phyloP scores from a whole-genome alignment of 331 rosid genomes.

The Quercus lobata region DNA sequence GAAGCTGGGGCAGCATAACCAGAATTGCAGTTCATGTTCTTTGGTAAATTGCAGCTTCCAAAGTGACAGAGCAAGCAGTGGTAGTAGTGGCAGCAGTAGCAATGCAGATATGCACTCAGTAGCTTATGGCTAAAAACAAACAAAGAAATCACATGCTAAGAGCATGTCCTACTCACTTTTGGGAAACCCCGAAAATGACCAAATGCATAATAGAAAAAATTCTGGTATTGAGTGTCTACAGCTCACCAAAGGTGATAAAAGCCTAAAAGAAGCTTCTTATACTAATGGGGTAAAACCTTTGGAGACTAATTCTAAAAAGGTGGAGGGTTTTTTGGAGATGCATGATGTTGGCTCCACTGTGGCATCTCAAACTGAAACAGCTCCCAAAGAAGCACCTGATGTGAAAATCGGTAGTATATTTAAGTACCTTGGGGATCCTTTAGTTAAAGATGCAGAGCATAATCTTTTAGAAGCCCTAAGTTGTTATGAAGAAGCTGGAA shows the following conservation, averaged over 20 bases:
- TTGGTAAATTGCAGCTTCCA: slow-evolving; percentile 94
- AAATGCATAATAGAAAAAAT: slow-evolving; percentile 26
- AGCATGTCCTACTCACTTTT: slow-evolving; percentile 31
- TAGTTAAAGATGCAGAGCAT: slow-evolving; percentile 52
- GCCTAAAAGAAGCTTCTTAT: slow-evolving; percentile 19
- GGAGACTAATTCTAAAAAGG: slow-evolving; percentile 25
- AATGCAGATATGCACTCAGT: slow-evolving; percentile 27
- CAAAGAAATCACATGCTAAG: slow-evolving; percentile 46
- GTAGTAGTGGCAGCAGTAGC: slow-evolving; percentile 91
- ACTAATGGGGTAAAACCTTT: slow-evolving; percentile 23
- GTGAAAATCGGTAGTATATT: slow-evolving; percentile 81
- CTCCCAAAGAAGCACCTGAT: slow-evolving; percentile 38
- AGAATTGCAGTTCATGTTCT: slow-evolving; percentile 81
- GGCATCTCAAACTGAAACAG: slow-evolving; percentile 38
- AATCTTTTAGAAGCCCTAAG: slow-evolving; percentile 58
- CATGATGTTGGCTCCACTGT: slow-evolving; percentile 22
- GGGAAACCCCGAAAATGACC: slow-evolving; percentile 42
- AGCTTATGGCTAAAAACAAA: slow-evolving; percentile 55
- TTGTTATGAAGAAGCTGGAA: slow-evolving; percentile 80
- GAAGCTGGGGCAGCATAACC: slow-evolving; percentile 60
- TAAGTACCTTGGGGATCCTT: slow-evolving; percentile 72
- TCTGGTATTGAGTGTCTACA: slow-evolving; percentile 31
- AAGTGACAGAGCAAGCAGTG: slow-evolving; percentile 92
- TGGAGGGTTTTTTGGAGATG: slow-evolving; percentile 26
- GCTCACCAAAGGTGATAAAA: slow-evolving; percentile 21